Evolutionary conservation across 306 rosid species (phyloP).

Genomic region (Malus orientalis): DNA sequence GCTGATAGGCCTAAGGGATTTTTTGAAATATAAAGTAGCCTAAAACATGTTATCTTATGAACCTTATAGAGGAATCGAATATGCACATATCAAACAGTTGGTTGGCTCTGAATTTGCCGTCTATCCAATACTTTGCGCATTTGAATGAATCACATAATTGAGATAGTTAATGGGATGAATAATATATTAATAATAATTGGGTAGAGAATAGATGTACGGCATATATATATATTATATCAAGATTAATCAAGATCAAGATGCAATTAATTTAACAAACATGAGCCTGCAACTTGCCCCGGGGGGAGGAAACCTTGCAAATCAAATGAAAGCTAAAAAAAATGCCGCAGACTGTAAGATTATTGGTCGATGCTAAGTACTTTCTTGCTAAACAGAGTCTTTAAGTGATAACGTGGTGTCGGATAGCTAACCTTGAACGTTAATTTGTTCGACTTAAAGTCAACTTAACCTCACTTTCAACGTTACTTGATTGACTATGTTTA

Average conservation of each 20-base stretch:
- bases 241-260: neutral
- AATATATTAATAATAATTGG: neutral
- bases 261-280: neutral
- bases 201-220: neutral
- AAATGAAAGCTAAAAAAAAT: neutral
- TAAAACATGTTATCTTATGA: neutral
- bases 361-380: neutral
- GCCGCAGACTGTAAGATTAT: neutral
- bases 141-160: neutral
- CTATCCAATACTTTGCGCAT: neutral
- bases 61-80: neutral
- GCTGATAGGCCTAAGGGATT: neutral
- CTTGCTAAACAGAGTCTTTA: neutral
- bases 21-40: neutral
- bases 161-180: neutral
- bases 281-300: neutral
- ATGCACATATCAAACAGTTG: neutral
- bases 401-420: neutral
- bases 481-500: neutral
- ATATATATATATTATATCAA: neutral
- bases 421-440: neutral
- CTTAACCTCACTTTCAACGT: neutral
- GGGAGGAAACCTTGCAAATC: neutral
- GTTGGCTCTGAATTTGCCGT: neutral
- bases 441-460: neutral